These are phyloP conservation scores for Aspergillus aculeatus DNA, from an alignment of 2,329 filamentous ascomycete species.

Conservation along the genomic window DNA sequence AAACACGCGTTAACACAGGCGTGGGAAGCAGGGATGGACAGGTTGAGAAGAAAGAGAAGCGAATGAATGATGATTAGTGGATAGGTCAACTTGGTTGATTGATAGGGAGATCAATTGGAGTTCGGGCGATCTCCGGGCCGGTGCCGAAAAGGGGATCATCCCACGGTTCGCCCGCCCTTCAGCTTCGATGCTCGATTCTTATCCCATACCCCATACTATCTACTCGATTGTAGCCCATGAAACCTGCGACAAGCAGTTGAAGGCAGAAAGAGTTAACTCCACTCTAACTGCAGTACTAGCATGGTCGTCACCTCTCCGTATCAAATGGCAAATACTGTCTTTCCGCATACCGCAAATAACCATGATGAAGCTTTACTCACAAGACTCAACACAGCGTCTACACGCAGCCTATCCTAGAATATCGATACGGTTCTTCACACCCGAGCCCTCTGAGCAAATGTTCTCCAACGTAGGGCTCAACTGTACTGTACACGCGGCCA, in stretches of 20 bases:
- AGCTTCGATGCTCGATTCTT: no score
- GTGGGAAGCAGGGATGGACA: background rate
- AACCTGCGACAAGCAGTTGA: no score
- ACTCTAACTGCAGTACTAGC: no score
- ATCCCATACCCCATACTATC: no score
- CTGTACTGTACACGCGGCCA: background rate
- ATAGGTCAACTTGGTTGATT: background rate
- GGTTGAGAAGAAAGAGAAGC: background rate
- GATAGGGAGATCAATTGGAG: background rate
- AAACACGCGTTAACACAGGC: background rate
- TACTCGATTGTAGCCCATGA: no score
- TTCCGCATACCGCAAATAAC: no score
- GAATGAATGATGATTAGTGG: background rate
- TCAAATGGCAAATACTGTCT: no score
- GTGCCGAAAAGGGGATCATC: background rate
- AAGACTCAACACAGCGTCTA: no score
- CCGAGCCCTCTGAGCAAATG: background rate
- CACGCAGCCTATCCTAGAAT: no score
- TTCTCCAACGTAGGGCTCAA: background rate
- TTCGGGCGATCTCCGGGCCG: slow-evolving; percentile 6
- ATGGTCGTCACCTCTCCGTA: no score
- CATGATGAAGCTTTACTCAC: no score
- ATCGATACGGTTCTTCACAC: background rate
- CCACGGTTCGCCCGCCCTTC: background rate
- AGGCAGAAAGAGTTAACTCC: no score